These are phyloP conservation scores for Herpotrichia juniperi DNA, from an alignment of 2,329 filamentous ascomycete genomes.

Conservation along the genomic window DNA sequence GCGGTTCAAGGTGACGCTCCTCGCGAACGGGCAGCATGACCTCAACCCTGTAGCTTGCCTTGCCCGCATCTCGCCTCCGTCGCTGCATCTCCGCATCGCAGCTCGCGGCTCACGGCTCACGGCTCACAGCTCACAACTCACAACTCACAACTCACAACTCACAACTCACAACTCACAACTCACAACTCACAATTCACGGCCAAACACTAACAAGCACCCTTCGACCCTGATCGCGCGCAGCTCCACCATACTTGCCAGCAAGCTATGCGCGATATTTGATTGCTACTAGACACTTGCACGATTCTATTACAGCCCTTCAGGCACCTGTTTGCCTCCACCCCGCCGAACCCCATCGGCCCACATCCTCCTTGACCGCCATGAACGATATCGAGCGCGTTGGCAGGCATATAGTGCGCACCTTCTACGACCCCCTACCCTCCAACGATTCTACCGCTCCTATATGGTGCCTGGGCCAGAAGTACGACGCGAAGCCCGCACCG, in stretches of 20 bases:
- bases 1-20: neutral
- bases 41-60: constrained; percentile 3
- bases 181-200: constrained; percentile 1
- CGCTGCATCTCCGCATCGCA: constrained; percentile 2
- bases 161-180: too few relatives aligned
- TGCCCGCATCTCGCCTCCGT: neutral
- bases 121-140: neutral
- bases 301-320: constrained; percentile 10
- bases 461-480: constrained; percentile 78
- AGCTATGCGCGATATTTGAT: constrained; percentile 2
- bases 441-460: constrained; percentile 77
- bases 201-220: neutral
- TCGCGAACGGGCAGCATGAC: constrained; percentile 4
- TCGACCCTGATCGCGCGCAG: neutral
- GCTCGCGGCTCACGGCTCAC: neutral
- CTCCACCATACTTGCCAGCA: neutral
- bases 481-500: constrained; percentile 48
- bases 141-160: neutral
- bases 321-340: constrained; percentile 15
- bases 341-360: constrained; percentile 6
- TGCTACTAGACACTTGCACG: neutral
- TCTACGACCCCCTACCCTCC: constrained; percentile 88
- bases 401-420: constrained; percentile 84
- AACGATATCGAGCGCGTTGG: constrained; percentile 74
- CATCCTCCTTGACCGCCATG: constrained; percentile 50